A percentile compares a stretch with the other conserved stretches of the same genome.
phyloP scores from a whole-genome alignment of 495 filamentous ascomycete genomes.

The Aspergillus nidulans region DNA sequence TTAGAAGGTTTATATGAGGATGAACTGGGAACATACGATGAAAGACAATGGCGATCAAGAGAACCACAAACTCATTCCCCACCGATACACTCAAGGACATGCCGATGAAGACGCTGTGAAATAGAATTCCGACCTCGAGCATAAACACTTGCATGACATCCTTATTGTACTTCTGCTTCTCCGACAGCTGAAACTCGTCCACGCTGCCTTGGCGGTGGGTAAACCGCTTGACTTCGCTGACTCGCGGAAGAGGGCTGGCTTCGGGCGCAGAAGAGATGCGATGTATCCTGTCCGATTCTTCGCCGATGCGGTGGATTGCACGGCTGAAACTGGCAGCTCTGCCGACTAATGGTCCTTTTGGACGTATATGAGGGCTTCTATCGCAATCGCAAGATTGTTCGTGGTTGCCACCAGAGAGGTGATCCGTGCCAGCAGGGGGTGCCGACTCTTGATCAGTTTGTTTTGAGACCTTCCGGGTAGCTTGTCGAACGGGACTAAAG shows the following conservation, averaged over 20 bases:
- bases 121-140: slow-evolving; percentile 75
- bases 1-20: slow-evolving; percentile 11
- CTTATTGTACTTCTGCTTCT: slow-evolving; percentile 29
- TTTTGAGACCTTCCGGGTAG: slow-evolving; percentile 17
- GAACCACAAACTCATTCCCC: slow-evolving; percentile 65
- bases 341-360: slow-evolving; percentile 28
- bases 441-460: slow-evolving; percentile 5
- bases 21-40: slow-evolving; percentile 47
- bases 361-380: slow-evolving; percentile 21
- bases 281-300: slow-evolving; percentile 22
- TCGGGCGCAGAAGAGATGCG: slow-evolving; percentile 27
- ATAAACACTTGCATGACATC: slow-evolving; percentile 61
- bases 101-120: slow-evolving; percentile 77
- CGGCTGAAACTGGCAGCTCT: slow-evolving; percentile 29
- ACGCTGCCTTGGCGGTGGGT: neutral
- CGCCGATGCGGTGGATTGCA: slow-evolving; percentile 27
- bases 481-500: slow-evolving; percentile 39
- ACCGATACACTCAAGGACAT: slow-evolving; percentile 73
- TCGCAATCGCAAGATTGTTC: neutral
- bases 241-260: slow-evolving; percentile 7
- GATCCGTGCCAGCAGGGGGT: neutral
- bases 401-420: neutral
- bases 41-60: slow-evolving; percentile 69
- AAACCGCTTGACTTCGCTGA: slow-evolving; percentile 15
- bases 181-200: neutral